Base-by-base conservation (phyloP, 78 protist genomes). In the Dictyostelium citrinum region DNA sequence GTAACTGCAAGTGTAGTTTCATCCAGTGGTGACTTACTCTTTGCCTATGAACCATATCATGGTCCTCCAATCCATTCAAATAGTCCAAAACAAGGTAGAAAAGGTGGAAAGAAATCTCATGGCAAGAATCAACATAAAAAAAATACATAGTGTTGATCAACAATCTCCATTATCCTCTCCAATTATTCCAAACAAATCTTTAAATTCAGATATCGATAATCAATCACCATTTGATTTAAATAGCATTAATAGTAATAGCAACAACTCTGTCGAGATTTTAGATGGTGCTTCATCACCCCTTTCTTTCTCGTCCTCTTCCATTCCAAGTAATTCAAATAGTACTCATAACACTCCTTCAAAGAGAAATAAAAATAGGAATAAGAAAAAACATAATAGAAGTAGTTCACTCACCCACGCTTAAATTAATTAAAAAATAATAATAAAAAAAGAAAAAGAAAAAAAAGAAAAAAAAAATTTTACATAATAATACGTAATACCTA, bases 21-120 rank as follows among this genome's bases (percentile, higher is more conserved):
- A 29, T 14, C 41, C 7, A 70, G 81, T 70, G 90, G 90, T 49
- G 90, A 83, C 20, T 31, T 83, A 33, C 51, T 83, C 45, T 83
- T 83, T 31, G 27, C 80, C 3, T 83, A 70, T 39, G 58, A 75
- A 75, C 58, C 29, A 29, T 39, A 17, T 20, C 70, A 41, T 41
- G 51, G n/a, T 8, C 14, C 24, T 17, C 82, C 27, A 78, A 49
- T 14, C 3, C 37, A 46, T 24, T 31, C 64, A 71, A 11, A 22
- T 35, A 49, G 67, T 39, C 43, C 41, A 51, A 46, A 58, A n/a
- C 72, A 71, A 77, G 76, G 76, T 9, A 84, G 76, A 79, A 84
- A 84, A 37, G 31, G 43, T 35, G 76, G 91, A 84, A 74, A 49
- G 14, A 88, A 74, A 78, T 55, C 64, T 20, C 37, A 24, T 27